phyloP scores from a whole-genome alignment of 2,329 filamentous ascomycete species.

The Stagonosporopsis tanaceti region DNA sequence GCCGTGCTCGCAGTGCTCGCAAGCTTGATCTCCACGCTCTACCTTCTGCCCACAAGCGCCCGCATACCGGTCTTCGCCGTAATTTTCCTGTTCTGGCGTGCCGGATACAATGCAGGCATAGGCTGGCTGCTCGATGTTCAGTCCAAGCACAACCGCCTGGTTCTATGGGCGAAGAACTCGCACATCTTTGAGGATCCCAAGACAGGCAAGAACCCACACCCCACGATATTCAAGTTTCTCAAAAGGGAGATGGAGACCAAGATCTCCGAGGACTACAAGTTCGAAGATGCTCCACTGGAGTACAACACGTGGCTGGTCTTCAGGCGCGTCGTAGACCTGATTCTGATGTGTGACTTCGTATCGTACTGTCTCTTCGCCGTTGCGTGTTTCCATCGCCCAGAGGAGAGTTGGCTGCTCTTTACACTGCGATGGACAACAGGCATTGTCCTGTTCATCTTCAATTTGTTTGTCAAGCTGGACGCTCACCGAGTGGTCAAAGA shows the following conservation, averaged over 20 bases:
- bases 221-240: conserved; percentile 81
- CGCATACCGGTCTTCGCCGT: conserved; percentile 81
- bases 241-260: conserved; percentile 94
- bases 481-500: conserved; percentile 98
- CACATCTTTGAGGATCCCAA: conserved; percentile 85
- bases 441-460: conserved; percentile 84
- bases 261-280: conserved; percentile 90
- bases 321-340: conserved; percentile 91
- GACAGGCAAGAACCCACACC: conserved; percentile 82
- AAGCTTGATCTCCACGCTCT: conserved; percentile 76
- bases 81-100: conserved; percentile 91
- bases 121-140: conserved; percentile 88
- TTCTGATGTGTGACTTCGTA: conserved; percentile 98
- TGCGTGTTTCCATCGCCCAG: conserved; percentile 81
- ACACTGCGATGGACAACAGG: conserved; percentile 80
- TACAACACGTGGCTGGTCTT: conserved; percentile 99
- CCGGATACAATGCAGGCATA: conserved; percentile 92
- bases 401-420: conserved; percentile 75
- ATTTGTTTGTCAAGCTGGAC: conserved; percentile 98
- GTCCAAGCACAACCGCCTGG: conserved; percentile 85
- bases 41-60: conserved; percentile 71
- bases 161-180: conserved; percentile 86
- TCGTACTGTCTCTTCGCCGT: conserved; percentile 97
- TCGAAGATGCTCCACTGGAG: conserved; percentile 91
- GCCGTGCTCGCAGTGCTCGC: conserved; percentile 81